phyloP scores from a whole-genome alignment of 2,329 filamentous ascomycete genomes.

The Sporothrix inflata region DNA sequence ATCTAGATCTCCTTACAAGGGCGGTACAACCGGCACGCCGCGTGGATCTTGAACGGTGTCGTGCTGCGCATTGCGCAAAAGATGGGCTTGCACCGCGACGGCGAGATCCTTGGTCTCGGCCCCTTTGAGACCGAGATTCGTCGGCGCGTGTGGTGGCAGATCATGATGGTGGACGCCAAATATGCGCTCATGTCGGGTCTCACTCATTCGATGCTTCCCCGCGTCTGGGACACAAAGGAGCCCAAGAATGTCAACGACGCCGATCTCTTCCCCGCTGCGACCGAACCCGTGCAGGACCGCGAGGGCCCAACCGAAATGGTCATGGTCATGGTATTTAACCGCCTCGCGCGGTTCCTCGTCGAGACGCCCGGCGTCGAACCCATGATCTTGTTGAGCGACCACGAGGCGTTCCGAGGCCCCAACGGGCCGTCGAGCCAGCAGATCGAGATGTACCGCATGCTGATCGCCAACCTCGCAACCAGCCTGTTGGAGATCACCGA shows the following conservation, averaged over 20 bases:
- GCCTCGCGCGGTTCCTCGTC: constrained; percentile 55
- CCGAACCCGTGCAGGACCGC: constrained; percentile 53
- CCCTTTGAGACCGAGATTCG: constrained; percentile 70
- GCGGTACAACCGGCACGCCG: constrained; percentile 61
- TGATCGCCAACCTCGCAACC: constrained; percentile 49
- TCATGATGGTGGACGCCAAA: constrained; percentile 61
- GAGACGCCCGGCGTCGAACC: constrained; percentile 54
- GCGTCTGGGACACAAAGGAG: constrained; percentile 59
- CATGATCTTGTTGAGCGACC: constrained; percentile 52
- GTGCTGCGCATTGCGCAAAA: constrained; percentile 67
- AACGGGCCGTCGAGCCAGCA: constrained; percentile 39
- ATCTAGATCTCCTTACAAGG: constrained; percentile 55
- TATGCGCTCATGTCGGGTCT: constrained; percentile 62
- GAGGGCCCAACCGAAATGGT: constrained; percentile 66
- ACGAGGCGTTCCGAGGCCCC: constrained; percentile 38
- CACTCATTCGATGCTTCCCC: constrained; percentile 54
- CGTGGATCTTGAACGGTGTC: constrained; percentile 64
- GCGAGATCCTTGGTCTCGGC: constrained; percentile 56
- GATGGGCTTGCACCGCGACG: constrained; percentile 68
- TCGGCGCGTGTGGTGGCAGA: constrained; percentile 69
- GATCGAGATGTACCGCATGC: constrained; percentile 48
- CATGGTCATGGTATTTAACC: constrained; percentile 56
- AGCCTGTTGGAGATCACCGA: constrained; percentile 52
- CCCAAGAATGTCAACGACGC: constrained; percentile 63
- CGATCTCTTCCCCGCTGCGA: constrained; percentile 59